Evolutionary conservation across 345 rosid genomes (phyloP).

Genomic region (Aegle marmelos): DNA sequence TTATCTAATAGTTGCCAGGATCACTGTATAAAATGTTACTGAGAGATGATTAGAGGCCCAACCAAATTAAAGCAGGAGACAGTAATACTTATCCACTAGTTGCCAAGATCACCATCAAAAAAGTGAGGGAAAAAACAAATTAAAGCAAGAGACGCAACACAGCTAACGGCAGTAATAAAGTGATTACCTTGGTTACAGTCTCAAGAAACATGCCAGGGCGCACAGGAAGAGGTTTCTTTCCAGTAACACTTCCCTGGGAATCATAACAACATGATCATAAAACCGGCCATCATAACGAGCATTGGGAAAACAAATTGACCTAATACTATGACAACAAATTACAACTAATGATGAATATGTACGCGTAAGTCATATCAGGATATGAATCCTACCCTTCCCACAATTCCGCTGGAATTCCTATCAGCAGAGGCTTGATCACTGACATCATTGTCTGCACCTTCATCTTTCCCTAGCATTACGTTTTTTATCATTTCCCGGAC

Average conservation of each 20-base stretch:
- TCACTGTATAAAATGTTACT: background rate
- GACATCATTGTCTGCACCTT: conserved; percentile 68
- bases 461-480: conserved; percentile 91
- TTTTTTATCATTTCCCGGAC: conserved; percentile 76
- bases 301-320: background rate
- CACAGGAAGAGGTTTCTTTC: conserved; percentile 82
- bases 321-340: background rate
- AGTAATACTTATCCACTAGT: too few relatives aligned
- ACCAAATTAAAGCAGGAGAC: background rate
- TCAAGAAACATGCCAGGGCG: conserved; percentile 97
- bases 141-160: background rate
- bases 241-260: conserved; percentile 67
- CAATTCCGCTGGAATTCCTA: conserved; percentile 44
- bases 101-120: too few relatives aligned
- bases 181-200: conserved; percentile 81
- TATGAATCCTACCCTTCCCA: conserved; percentile 62
- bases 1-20: background rate
- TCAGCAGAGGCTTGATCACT: conserved; percentile 30
- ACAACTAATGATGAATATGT: background rate
- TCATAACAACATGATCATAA: conserved; percentile 20
- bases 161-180: background rate
- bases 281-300: background rate
- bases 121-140: too few relatives aligned
- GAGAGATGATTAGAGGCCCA: background rate
- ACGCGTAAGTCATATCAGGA: background rate